Base-by-base conservation (phyloP, 2,329 filamentous ascomycete species). In the Sodiomyces alkalinus region DNA sequence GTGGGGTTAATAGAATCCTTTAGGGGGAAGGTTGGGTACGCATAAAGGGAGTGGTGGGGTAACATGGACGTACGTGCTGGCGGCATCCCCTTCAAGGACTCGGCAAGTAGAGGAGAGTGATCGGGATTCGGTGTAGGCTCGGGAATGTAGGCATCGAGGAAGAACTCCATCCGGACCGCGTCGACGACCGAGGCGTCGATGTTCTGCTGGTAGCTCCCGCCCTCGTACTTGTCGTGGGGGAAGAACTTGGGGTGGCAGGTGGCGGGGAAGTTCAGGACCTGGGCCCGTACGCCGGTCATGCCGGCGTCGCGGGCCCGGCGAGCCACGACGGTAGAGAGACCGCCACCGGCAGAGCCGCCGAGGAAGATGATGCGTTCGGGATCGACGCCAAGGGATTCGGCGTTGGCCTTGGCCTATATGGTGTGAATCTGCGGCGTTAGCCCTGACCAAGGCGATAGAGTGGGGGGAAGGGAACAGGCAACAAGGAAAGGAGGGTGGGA, bases 171-270 rank as follows among this genome's bases (percentile, higher is more conserved):
- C 28, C 40, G 36, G 5, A 34, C 22, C 12, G 41, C 33, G 14
- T 38, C 42, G 23, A 55, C 34, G 13, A 55, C 38, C 22, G 39
- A 44, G 9, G 47, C 46, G 16, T 49, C 33, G 23, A 28, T 20
- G 36, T 52, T 49, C 34, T 56, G 51, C 12, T 29, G 34, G 22
- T 43, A 50, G 36, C 52, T 55, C 8, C 42, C 42, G 9, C 49
- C 39, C 38, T 55, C 52, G 33, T 51, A 53, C 35, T 41, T 44
- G 25, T 47, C 44, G 6, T 18, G 30, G 7, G 45, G 43, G 25
- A 45, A 46, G 36, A 51, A 48, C 26, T 47, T 48, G 26, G 53
- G 52, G 35, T 56, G 52, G 34, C 47, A 48, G 12, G 44, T 44
- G 1, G 41, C 39, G 3, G 52, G 52, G 39, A 49, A 54, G 33